Evolutionary conservation across 805 yeast species (phyloP), one percentile per base, ranked within the genome.

Genomic region (Suhomyces canberraensis): DNA sequence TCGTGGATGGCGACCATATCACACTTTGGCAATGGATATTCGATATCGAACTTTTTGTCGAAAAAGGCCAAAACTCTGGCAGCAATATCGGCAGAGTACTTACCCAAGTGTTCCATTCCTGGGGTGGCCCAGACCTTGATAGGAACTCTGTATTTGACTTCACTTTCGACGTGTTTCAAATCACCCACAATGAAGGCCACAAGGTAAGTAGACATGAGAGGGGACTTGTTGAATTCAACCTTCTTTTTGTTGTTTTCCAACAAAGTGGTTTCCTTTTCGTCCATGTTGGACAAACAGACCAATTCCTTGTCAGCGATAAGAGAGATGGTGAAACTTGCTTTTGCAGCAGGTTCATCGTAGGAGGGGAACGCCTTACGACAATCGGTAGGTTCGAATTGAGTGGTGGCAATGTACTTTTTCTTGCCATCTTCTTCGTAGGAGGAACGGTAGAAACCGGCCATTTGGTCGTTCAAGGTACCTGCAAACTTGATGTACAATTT

Each of bases 291-390:
- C 52, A 81, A 68, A 48, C 79, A 77, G 28, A 82, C 79, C 48
- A 79, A 65, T 21, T 67, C 56, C 44, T 69, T 65, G 45, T 71
- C 72, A 32, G 84, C 75, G 40, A 82, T 69, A 55, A 85, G 68
- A 25, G 79, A 64, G 40, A 85, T 68, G 39, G 78, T 81, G 52
- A 81, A 85, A 34, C 78, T 69, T 16, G 93, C 87, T 64, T 85
- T 85, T 41, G 82, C 71, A 39, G 84, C 78, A 16, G 95, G 95
- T 58, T 84, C 93, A 60, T 85, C 95, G 51, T 81, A 83, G 54
- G 84, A 84, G 22, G 95, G 95, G 72, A 85, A 85, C 8, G 93
- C 93, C 51, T 88, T 75, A 51, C 95, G 78, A 49, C 91, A 86
- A 55, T 85, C 93, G 15, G 91, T 82, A 16, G 95, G 81, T 64